Conservation (phyloP, 495 filamentous ascomycete species). For the Neurospora sp. region DNA sequence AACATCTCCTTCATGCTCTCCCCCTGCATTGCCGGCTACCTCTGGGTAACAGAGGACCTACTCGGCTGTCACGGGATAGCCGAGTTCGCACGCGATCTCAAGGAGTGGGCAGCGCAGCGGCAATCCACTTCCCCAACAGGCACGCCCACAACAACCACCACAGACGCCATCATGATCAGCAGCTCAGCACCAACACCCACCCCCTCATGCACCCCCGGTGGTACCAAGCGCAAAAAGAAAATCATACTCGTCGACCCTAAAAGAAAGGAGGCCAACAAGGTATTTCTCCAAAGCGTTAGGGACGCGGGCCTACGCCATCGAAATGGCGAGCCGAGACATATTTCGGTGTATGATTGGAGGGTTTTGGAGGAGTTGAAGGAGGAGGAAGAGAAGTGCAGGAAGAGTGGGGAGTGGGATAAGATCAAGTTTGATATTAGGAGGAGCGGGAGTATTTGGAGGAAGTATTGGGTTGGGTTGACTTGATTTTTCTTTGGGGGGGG, state of each 20-base stretch:
- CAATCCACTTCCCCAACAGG: not conserved
- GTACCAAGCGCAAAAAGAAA: constrained; percentile 19
- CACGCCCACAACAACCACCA: not conserved
- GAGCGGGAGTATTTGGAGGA: constrained; percentile 9
- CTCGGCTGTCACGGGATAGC: constrained; percentile 30
- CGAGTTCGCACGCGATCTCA: constrained; percentile 20
- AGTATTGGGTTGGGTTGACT: constrained; percentile 16
- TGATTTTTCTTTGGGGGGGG: not conserved
- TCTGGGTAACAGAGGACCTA: constrained; percentile 34
- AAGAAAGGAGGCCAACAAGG: constrained; percentile 24
- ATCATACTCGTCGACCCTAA: constrained; percentile 37
- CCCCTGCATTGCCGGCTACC: constrained; percentile 32
- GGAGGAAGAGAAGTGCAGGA: constrained; percentile 20
- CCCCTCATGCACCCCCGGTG: constrained; percentile 24
- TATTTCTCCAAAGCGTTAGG: constrained; percentile 27
- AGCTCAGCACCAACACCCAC: constrained; percentile 14
- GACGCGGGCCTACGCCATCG: constrained; percentile 21
- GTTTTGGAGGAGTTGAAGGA: constrained; percentile 32
- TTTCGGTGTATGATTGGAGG: constrained; percentile 41
- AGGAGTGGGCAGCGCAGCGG: constrained; percentile 16
- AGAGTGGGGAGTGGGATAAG: not conserved
- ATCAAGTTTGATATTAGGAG: constrained; percentile 2
- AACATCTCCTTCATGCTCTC: constrained; percentile 33
- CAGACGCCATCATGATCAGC: constrained; percentile 14
- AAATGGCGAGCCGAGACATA: constrained; percentile 27